phyloP scores from a whole-genome alignment of 2,329 filamentous ascomycete genomes.

The Orbilia blumenaviensis region DNA sequence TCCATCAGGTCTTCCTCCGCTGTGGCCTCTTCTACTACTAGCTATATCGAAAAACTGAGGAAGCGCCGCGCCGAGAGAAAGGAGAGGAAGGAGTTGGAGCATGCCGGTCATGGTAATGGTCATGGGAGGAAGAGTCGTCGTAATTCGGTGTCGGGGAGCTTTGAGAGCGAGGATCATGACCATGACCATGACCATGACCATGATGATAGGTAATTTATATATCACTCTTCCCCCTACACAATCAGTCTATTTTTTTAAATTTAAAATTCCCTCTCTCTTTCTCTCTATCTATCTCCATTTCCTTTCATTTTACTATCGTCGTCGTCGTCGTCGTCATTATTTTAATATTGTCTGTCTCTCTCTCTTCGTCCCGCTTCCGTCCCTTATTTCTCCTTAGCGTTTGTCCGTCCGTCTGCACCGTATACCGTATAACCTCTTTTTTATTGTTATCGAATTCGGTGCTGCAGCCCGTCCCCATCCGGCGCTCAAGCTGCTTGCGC shows the following conservation, averaged over 20 bases:
- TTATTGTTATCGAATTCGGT: background rate
- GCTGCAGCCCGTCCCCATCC: conserved; percentile 17
- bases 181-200: no score
- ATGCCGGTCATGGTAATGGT: conserved; percentile 3
- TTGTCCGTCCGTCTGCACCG: conserved; percentile 11
- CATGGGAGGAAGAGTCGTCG: conserved; percentile 13
- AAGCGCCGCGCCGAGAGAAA: conserved; percentile 45
- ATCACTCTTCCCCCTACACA: no score
- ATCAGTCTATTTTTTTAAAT: no score
- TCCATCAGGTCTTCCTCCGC: conserved; percentile 29
- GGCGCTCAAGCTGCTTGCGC: conserved; percentile 25
- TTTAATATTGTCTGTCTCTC: no score
- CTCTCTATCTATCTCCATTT: no score
- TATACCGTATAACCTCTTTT: conserved; percentile 27
- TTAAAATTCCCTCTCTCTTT: no score
- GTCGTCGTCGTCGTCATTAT: no score
- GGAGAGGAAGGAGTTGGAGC: conserved; percentile 38
- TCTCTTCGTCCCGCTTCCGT: no score
- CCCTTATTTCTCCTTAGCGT: no score
- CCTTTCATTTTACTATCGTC: no score
- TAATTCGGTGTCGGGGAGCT: conserved; percentile 29
- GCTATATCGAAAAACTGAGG: conserved; percentile 46
- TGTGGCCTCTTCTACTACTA: no score
- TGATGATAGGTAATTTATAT: conserved; percentile 51
- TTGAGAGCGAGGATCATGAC: conserved; percentile 42